Evolutionary conservation across 164 flowering plant genomes (phyloP).

Genomic region (Tinospora cordifolia): DNA sequence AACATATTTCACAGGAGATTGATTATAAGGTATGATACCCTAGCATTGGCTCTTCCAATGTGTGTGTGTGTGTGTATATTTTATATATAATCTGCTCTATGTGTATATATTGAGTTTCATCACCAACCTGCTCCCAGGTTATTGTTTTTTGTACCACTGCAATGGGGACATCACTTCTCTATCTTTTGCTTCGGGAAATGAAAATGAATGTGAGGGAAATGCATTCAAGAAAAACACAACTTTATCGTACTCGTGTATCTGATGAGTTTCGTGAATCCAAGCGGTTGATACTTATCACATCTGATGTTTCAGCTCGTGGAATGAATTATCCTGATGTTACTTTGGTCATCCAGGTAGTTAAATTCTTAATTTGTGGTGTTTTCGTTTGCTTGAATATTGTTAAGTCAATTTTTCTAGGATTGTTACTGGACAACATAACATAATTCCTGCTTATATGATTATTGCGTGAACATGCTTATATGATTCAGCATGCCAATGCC

Average conservation of each 20-base stretch:
- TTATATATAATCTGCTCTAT: background rate
- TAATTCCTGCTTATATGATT: background rate
- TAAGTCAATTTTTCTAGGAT: too few species aligned
- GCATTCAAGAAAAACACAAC: slow-evolving; percentile 81
- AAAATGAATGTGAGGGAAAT: slow-evolving; percentile 80
- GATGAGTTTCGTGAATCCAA: slow-evolving; percentile 80
- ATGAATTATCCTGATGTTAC: slow-evolving; percentile 93
- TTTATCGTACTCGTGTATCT: slow-evolving; percentile 59
- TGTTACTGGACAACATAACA: too few species aligned
- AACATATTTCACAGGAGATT: slow-evolving; percentile 44
- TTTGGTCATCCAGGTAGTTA: slow-evolving; percentile 78
- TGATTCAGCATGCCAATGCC: background rate
- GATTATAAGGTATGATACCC: slow-evolving; percentile 66
- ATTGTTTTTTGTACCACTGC: slow-evolving; percentile 87
- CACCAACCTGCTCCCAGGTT: slow-evolving; percentile 39
- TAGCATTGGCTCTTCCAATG: background rate
- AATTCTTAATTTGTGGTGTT: background rate
- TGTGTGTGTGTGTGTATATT: too few species aligned
- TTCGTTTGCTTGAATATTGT: background rate
- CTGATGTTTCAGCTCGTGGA: slow-evolving; percentile 92
- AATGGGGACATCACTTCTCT: slow-evolving; percentile 79
- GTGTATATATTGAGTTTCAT: slow-evolving; percentile 7
- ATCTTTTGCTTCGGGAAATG: slow-evolving; percentile 62
- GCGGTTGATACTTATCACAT: slow-evolving; percentile 64
- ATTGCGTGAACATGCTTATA: too few species aligned